Evolutionary conservation across 1,139 yeast species (phyloP), one percentile per base, ranked within the genome.

Genomic region (Arxiozyma slooffiae): DNA sequence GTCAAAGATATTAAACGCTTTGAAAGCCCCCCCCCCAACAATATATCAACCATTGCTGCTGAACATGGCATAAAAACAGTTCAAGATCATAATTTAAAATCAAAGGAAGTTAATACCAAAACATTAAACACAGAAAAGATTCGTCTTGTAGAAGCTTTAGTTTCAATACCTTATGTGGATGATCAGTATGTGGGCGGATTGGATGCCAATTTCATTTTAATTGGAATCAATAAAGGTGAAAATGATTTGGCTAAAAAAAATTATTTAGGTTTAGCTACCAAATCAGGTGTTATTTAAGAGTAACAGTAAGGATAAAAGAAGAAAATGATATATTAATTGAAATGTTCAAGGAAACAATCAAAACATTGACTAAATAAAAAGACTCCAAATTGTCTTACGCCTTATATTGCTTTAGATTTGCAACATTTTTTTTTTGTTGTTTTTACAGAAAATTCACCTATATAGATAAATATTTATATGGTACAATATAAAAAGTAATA

Each of bases 1-100:
- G 49, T 77, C 96, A 0, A 63, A 68, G 18, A 77, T 85, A 50
- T 72, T 92, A 60, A 92, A 94, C 66, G 80, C 95, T 30, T 82
- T 92, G 84, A 92, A 90, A 64, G 96, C 95, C 42, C 98, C 98
- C 1, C 95, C 42, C 98, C 98, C 1, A 94, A 92, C 70, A 94
- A 92, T 67, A 86, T 92, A 49, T 86, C 96, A 9, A 79, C 90
- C 7, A 74, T 86, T 55, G 83, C 97, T 0, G 74, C 97, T 3
- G 78, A 77, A 49, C 73, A 88, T 44, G 97, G 96, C 0, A 57
- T 75, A 24, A 77, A 92, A 56, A 94, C 97, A 0, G 77, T 92
- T 4, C 71, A 78, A 7, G 62, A 71, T 1, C 76, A 72, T 11
- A 87, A 89, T 17, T 66, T 90, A 48, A 62, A 64, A 4, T 65